Percentiles rank a stretch among this genome's conserved stretches.
phyloP scores from a whole-genome alignment of 495 filamentous ascomycete genomes.

The Lepraria neglecta region DNA sequence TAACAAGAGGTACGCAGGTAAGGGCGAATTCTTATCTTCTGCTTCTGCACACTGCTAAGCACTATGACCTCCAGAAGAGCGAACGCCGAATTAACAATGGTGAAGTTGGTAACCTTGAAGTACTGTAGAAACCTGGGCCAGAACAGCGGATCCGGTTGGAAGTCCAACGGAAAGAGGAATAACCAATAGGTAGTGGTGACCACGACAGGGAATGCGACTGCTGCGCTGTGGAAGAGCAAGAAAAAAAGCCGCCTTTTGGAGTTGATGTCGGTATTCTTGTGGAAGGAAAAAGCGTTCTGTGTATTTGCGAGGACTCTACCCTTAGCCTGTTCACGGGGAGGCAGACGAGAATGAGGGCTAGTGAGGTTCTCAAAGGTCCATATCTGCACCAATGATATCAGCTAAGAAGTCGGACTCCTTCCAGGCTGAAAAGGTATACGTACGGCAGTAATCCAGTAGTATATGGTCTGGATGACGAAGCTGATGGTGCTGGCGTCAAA shows the following conservation, averaged over 20 bases:
- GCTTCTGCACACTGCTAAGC: conserved; percentile 46
- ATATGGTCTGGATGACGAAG: conserved; percentile 40
- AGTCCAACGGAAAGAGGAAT: conserved; percentile 27
- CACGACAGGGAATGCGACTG: conserved; percentile 40
- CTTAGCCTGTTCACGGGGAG: conserved; percentile 14
- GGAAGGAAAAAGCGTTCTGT: conserved; percentile 37
- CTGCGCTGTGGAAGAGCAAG: conserved; percentile 45
- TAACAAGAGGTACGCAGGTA: not conserved
- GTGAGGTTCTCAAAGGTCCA: conserved; percentile 48
- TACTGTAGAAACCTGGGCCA: conserved; percentile 34
- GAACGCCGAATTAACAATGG: conserved; percentile 37
- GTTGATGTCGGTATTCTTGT: conserved; percentile 26
- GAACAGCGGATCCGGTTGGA: conserved; percentile 27
- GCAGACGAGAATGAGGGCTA: conserved; percentile 30
- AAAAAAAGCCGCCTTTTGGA: conserved; percentile 39
- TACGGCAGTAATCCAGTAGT: conserved; percentile 40
- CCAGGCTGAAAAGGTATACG: conserved; percentile 16
- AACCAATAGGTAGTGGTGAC: conserved; percentile 45
- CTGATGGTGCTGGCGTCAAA: conserved; percentile 46
- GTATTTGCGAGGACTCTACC: conserved; percentile 20
- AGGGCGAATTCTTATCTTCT: conserved; percentile 34
- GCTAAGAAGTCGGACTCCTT: too few species aligned
- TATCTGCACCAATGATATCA: conserved; percentile 23
- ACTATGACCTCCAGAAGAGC: conserved; percentile 42
- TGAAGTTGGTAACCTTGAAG: conserved; percentile 44